phyloP scores from a whole-genome alignment of 495 filamentous ascomycete genomes.

The Chaetomium fimeti region DNA sequence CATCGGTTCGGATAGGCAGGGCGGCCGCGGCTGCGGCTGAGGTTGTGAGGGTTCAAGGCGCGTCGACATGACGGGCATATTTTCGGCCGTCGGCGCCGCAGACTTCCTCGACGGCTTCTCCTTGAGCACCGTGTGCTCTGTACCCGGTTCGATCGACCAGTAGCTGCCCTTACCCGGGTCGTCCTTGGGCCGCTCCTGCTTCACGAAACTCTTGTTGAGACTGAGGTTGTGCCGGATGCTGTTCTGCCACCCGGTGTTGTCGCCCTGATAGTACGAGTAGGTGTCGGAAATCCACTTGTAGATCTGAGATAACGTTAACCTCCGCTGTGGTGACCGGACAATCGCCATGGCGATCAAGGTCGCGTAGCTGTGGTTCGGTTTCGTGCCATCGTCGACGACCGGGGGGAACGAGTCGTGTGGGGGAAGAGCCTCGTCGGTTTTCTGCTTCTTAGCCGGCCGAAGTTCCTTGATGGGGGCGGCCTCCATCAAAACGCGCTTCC shows the following conservation, averaged over 20 bases:
- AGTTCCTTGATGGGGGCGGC: conserved; percentile 72
- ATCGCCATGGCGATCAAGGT: conserved; percentile 98
- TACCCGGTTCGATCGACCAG: conserved; percentile 87
- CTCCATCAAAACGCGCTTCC: conserved; percentile 70
- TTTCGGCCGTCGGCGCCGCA: conserved; percentile 40
- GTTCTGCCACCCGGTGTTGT: conserved; percentile 94
- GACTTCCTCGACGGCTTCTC: conserved; percentile 65
- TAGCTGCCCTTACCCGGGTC: conserved; percentile 99
- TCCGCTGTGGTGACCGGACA: conserved; percentile 75
- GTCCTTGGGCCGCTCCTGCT: conserved; percentile 93
- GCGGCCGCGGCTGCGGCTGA: conserved; percentile 20
- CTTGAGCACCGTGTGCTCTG: conserved; percentile 83
- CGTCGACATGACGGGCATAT: conserved; percentile 49
- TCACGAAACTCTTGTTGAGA: conserved; percentile 94
- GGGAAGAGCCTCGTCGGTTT: conserved; percentile 57
- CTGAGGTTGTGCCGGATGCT: conserved; percentile 99
- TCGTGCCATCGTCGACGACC: conserved; percentile 81
- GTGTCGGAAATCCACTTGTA: conserved; percentile 99
- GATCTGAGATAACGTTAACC: conserved; percentile 90
- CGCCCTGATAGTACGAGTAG: conserved; percentile 78
- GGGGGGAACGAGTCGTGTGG: conserved; percentile 73
- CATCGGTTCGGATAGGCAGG: conserved; percentile 30
- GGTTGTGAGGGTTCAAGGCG: conserved; percentile 43
- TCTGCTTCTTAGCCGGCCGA: conserved; percentile 61
- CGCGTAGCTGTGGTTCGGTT: conserved; percentile 90